Percentiles rank a stretch among this genome's conserved stretches.
Conservation (phyloP, 2,329 filamentous ascomycete species). For the Podosphaera aphanis region DNA sequence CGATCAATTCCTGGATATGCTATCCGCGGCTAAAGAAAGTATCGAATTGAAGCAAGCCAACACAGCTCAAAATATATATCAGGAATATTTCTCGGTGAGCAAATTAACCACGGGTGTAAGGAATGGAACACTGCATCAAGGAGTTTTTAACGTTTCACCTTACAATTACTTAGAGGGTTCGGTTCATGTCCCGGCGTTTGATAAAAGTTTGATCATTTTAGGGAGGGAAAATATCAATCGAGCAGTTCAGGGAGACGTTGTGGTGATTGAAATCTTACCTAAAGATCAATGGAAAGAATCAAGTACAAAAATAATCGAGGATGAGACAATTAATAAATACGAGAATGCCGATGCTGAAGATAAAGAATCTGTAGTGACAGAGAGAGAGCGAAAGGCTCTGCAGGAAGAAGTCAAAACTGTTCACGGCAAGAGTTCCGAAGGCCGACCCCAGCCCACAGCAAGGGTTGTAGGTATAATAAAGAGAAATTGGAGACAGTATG, state of each 20-base stretch:
- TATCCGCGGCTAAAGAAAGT: conserved; percentile 53
- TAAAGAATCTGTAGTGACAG: conserved; percentile 54
- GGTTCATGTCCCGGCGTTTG: conserved; percentile 72
- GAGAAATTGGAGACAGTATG: conserved; percentile 93
- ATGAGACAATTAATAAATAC: conserved; percentile 74
- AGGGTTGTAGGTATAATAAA: conserved; percentile 81
- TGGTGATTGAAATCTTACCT: conserved; percentile 79
- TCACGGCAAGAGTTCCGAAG: conserved; percentile 54
- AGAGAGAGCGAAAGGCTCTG: conserved; percentile 63
- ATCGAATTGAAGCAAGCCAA: conserved; percentile 40
- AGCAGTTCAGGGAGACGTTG: conserved; percentile 72
- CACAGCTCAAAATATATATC: conserved; percentile 48
- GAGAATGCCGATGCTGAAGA: conserved; percentile 79
- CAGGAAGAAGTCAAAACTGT: conserved; percentile 79
- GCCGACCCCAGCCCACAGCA: conserved; percentile 68
- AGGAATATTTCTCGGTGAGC: conserved; percentile 71
- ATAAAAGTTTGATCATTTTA: conserved; percentile 66
- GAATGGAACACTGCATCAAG: conserved; percentile 72
- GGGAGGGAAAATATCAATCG: conserved; percentile 93
- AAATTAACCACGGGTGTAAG: conserved; percentile 89
- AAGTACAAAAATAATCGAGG: conserved; percentile 86
- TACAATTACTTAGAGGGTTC: conserved; percentile 96
- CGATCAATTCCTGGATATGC: conserved; percentile 76
- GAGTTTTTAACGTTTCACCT: conserved; percentile 82
- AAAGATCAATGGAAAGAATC: conserved; percentile 94